These are phyloP conservation scores for Mrakia hoshinonis DNA, from an alignment of 768 basidiomycete genomes.

Conservation along the genomic window DNA sequence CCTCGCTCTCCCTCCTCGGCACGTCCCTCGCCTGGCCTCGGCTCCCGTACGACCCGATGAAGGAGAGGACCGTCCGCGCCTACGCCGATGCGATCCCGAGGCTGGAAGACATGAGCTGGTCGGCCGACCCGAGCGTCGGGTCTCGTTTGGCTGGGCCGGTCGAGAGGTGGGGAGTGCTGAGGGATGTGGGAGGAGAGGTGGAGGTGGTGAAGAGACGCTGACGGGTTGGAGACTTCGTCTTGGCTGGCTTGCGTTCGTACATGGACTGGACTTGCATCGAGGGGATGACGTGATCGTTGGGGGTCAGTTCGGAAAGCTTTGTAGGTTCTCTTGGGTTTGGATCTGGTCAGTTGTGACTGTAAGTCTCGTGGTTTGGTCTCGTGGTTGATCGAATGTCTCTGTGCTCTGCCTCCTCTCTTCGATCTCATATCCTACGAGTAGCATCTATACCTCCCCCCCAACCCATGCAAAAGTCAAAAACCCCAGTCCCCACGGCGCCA, in stretches of 20 bases:
- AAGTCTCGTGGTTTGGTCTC: too few species aligned
- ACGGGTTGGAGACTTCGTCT: background rate
- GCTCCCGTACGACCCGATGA: background rate
- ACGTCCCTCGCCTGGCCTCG: constrained; percentile 1
- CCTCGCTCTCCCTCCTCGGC: background rate
- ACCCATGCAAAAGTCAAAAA: constrained; percentile 15
- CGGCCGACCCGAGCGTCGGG: background rate
- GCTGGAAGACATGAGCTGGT: background rate
- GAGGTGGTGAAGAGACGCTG: background rate
- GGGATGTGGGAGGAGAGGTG: background rate
- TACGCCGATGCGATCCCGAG: constrained; percentile 13
- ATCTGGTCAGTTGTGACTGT: too few species aligned
- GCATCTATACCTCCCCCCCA: background rate
- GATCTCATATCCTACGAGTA: too few species aligned
- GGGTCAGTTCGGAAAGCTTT: too few species aligned
- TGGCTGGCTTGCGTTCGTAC: too few species aligned
- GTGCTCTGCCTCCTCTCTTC: too few species aligned
- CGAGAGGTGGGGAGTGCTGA: background rate
- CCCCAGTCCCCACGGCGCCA: constrained; percentile 20
- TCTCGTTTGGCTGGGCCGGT: background rate
- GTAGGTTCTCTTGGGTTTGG: too few species aligned
- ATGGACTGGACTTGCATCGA: background rate
- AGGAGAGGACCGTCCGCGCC: constrained; percentile 34
- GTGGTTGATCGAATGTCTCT: too few species aligned
- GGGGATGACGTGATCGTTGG: too few species aligned